Evolutionary conservation across 192 early-diverging fungal genomes (phyloP).

Genomic region (Haplosporangium gracile): DNA sequence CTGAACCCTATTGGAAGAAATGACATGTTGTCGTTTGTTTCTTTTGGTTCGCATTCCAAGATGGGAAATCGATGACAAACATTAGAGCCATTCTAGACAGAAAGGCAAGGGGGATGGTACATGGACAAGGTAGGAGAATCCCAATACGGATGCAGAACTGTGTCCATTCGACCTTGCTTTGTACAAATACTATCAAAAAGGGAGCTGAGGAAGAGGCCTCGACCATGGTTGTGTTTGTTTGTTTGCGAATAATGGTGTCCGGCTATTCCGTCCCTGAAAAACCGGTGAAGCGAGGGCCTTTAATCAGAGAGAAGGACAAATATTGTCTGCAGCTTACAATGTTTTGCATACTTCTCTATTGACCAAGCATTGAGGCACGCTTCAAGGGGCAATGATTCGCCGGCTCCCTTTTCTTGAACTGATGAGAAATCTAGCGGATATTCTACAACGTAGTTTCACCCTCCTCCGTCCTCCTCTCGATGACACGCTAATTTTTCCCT

Average conservation of each 20-base stretch:
- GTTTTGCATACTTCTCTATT: background rate
- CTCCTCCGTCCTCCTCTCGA: background rate
- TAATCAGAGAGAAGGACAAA: background rate
- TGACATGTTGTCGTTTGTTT: background rate
- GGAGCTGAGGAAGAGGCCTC: background rate
- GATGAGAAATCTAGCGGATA: background rate
- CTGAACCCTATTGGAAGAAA: background rate
- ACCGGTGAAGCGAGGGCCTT: background rate
- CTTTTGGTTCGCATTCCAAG: background rate
- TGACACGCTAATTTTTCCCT: background rate
- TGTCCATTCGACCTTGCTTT: background rate
- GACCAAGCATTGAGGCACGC: background rate
- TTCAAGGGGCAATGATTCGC: background rate
- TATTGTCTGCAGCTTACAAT: background rate
- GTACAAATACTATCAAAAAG: background rate
- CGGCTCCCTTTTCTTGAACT: too few relatives aligned
- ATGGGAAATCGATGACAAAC: background rate
- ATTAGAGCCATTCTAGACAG: background rate
- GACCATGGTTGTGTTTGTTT: background rate
- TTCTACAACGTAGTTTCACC: background rate
- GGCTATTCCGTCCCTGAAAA: background rate
- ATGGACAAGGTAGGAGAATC: background rate
- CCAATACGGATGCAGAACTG: background rate
- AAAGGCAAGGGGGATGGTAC: background rate
- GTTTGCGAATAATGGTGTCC: background rate